Conservation (phyloP, 768 basidiomycete species). For the Clathrus columnatus region DNA sequence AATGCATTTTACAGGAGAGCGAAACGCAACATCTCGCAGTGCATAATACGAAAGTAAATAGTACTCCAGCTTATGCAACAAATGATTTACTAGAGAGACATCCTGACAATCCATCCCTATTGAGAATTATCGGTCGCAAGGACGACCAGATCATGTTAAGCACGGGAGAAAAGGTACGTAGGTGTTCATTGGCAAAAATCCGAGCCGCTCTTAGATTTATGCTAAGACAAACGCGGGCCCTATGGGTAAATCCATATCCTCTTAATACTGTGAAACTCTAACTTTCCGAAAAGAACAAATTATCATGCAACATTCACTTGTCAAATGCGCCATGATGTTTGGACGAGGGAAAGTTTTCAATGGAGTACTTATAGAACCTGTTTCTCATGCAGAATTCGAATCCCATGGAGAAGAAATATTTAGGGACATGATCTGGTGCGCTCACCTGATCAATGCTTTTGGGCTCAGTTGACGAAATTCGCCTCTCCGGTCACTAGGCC, state of each 20-base stretch:
- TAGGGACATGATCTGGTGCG: slow-evolving; percentile 2
- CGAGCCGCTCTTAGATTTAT: too few relatives aligned
- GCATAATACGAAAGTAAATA: background rate
- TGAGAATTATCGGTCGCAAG: slow-evolving; percentile 9
- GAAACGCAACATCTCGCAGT: background rate
- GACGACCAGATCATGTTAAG: slow-evolving; percentile 16
- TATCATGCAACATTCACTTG: slow-evolving; percentile 2
- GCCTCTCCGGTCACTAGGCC: background rate
- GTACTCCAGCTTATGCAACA: background rate
- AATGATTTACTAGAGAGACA: slow-evolving; percentile 9
- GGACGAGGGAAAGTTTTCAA: slow-evolving; percentile 32
- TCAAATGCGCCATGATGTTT: slow-evolving; percentile 27
- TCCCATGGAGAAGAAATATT: slow-evolving; percentile 23
- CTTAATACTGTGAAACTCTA: too few relatives aligned
- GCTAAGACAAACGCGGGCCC: too few relatives aligned
- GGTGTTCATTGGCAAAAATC: too few relatives aligned
- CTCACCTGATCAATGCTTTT: background rate
- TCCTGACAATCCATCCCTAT: slow-evolving; percentile 10
- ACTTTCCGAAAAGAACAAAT: slow-evolving; percentile 1
- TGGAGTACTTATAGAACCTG: slow-evolving; percentile 31
- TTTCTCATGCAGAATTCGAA: slow-evolving; percentile 26
- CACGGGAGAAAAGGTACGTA: slow-evolving; percentile 5
- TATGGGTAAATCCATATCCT: too few relatives aligned
- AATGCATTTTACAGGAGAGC: background rate
- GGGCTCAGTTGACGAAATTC: background rate